phyloP scores from a whole-genome alignment of 345 rosid genomes.

The Linum lewisii region DNA sequence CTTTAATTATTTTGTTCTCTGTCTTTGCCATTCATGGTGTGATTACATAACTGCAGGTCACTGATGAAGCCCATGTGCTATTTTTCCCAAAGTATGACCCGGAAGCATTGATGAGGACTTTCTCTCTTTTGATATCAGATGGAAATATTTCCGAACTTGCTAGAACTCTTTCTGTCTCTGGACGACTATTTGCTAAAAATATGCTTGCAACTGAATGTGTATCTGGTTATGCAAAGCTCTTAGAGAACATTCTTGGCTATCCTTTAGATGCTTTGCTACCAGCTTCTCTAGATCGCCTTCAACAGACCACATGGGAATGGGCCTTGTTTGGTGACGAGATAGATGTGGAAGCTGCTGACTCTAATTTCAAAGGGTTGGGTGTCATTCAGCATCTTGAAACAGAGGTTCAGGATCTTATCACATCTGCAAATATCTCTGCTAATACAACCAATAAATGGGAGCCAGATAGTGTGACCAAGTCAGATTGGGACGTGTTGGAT shows the following conservation, averaged over 20 bases:
- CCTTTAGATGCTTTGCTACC: slow-evolving; percentile 81
- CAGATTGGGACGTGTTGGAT: slow-evolving; percentile 56
- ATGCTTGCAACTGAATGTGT: slow-evolving; percentile 73
- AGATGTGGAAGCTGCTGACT: slow-evolving; percentile 24
- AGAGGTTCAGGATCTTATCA: slow-evolving; percentile 30
- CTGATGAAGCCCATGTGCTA: slow-evolving; percentile 60
- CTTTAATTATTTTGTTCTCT: neutral
- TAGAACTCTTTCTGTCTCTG: slow-evolving; percentile 62
- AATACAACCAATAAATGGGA: slow-evolving; percentile 27
- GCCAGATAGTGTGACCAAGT: slow-evolving; percentile 44
- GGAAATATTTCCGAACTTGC: slow-evolving; percentile 72
- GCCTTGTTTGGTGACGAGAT: slow-evolving; percentile 38
- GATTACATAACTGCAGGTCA: slow-evolving; percentile 38
- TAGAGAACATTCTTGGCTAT: slow-evolving; percentile 65
- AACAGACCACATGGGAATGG: slow-evolving; percentile 75
- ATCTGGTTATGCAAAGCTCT: slow-evolving; percentile 59
- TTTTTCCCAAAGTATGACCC: slow-evolving; percentile 53
- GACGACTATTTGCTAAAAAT: slow-evolving; percentile 66
- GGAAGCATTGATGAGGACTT: slow-evolving; percentile 57
- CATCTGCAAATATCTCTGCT: slow-evolving; percentile 28
- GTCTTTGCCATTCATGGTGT: neutral
- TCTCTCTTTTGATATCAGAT: slow-evolving; percentile 62
- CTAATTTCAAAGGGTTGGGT: slow-evolving; percentile 23
- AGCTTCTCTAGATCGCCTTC: slow-evolving; percentile 44
- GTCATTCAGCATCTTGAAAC: slow-evolving; percentile 56